phyloP scores from a whole-genome alignment of 176 grass and related monocot species.

The Alloteropsis semialata region DNA sequence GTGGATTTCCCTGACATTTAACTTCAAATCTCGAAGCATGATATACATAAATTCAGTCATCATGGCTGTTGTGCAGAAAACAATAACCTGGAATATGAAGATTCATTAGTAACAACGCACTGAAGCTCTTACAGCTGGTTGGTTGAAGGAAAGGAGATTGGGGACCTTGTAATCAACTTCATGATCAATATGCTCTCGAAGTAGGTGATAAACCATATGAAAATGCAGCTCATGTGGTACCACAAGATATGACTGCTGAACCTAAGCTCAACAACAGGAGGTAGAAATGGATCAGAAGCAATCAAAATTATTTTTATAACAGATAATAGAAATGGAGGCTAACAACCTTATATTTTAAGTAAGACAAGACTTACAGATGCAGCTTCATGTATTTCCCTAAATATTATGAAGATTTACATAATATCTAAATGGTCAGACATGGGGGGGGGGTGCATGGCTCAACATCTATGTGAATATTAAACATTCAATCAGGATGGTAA shows the following conservation, averaged over 20 bases:
- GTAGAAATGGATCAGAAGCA: not conserved
- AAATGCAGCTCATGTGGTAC: conserved; percentile 86
- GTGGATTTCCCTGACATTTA: conserved; percentile 94
- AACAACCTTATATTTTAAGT: not conserved
- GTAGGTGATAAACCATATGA: conserved; percentile 70
- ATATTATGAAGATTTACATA: not conserved
- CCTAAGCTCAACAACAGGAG: conserved; percentile 44
- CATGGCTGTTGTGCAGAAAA: conserved; percentile 95
- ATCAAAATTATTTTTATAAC: not conserved
- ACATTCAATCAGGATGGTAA: conserved; percentile 8
- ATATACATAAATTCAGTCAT: conserved; percentile 79
- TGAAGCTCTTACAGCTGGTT: not conserved
- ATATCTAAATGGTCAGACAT: conserved; percentile 1
- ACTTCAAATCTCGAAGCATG: conserved; percentile 80
- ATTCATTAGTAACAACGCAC: not conserved
- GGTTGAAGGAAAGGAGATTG: not conserved
- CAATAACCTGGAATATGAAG: conserved; percentile 54
- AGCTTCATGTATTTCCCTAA: not conserved
- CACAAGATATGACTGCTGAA: conserved; percentile 61
- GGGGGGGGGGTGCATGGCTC: not conserved
- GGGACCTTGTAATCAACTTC: conserved; percentile 89
- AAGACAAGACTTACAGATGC: not conserved
- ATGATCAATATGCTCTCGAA: conserved; percentile 72
- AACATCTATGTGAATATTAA: not conserved
- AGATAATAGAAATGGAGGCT: not conserved